phyloP scores from a whole-genome alignment of 257 asterid genomes.

The Solanum corneliomulleri region DNA sequence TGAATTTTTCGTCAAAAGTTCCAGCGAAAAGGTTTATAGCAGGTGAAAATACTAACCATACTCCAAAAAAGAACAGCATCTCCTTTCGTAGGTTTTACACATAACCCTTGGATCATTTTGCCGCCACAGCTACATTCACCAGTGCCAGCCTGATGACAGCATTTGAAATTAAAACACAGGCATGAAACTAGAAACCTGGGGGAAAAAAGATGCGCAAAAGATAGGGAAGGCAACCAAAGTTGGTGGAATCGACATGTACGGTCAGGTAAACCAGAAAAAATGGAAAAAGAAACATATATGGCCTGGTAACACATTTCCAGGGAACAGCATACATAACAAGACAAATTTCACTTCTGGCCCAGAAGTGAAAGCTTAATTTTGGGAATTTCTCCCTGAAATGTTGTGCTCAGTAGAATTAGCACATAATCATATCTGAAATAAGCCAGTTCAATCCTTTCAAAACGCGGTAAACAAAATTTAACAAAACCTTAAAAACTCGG shows the following conservation, averaged over 20 bases:
- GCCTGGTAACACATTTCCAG: neutral
- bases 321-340: neutral
- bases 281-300: neutral
- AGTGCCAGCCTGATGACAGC: slow-evolving; percentile 45
- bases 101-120: slow-evolving; percentile 51
- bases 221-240: neutral
- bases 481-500: neutral
- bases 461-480: neutral
- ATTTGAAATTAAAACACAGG: slow-evolving; percentile 2
- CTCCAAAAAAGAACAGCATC: slow-evolving; percentile 94
- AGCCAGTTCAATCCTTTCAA: neutral
- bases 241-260: neutral
- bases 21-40: neutral
- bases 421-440: neutral
- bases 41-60: slow-evolving; percentile 48
- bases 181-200: neutral
- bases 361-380: neutral
- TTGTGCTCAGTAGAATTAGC: neutral
- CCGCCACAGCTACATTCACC: slow-evolving; percentile 85
- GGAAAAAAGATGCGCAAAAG: neutral
- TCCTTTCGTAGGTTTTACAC: slow-evolving; percentile 72
- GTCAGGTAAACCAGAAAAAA: neutral
- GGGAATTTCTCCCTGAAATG: neutral
- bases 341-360: neutral
- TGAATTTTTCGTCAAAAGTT: neutral